Base-by-base conservation (phyloP, 768 basidiomycete species). In the Pisolithus tinctorius region DNA sequence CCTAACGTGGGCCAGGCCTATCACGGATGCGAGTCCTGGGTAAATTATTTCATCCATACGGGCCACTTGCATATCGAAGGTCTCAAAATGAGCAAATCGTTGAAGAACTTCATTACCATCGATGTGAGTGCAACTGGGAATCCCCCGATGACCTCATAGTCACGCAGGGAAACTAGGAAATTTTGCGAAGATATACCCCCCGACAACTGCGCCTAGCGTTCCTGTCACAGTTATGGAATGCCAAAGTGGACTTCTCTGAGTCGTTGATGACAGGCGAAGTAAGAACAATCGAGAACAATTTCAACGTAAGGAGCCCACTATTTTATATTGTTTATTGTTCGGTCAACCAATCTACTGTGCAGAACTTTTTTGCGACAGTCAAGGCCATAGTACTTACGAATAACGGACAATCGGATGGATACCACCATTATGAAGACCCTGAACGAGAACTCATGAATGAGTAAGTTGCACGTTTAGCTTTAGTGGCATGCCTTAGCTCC, bases 91-190 rank as follows among this genome's bases (percentile, higher is more conserved):
- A 93, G 90, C 73, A 99, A 99, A 71, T 94, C 92, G 9, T 71
- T 99, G 55, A 99, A 99, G 69, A 99, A 99, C 64, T 99, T 98
- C 65, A 96, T 98, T 60, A 97, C 96, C 6, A 96, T 99, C 51
- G 85, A 89, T 60, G 88, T 89, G 62, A 66, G 85, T 61, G 38
- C 7, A 38, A 14, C 10, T n/a, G 5, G 34, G 11, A 34, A 27
- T 23, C 29, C n/a, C 45, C 50, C 36, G 41, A 45, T 45, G 30
- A 16, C 42, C 37, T 9, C 53, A 27, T 40, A 37, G 43, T 56
- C 9, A 62, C 39, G 10, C 31, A 38, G 45, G 47, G 36, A 31
- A 48, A 57, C 34, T 63, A 94, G 90, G 93, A 96, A 70, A 91
- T 94, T 29, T 69, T 99, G 14, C 73, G 82, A 62, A 84, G 77